Conservation (phyloP, 169 alveolate species). For the Plasmodium gonderi region DNA sequence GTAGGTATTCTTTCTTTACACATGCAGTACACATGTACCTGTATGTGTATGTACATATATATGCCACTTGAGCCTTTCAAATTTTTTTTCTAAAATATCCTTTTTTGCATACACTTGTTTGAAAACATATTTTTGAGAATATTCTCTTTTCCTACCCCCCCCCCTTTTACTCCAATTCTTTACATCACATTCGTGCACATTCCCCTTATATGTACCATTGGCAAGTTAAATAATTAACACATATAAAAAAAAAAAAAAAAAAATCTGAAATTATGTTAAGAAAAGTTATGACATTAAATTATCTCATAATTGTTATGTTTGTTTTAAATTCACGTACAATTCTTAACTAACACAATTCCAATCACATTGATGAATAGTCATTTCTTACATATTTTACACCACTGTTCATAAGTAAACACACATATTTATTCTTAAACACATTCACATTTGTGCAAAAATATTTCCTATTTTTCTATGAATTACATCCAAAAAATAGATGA, state of each 20-base stretch:
- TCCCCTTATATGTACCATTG: not conserved
- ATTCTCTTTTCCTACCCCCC: too few relatives aligned
- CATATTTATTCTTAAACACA: not conserved
- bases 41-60: not conserved
- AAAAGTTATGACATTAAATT: not conserved
- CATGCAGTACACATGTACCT: not conserved
- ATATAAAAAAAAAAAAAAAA: not conserved
- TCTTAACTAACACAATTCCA: not conserved
- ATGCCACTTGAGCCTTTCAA: not conserved
- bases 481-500: not conserved
- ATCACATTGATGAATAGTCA: not conserved
- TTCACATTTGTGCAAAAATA: not conserved
- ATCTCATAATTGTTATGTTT: not conserved
- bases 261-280: too few relatives aligned
- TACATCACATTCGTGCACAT: not conserved
- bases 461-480: not conserved
- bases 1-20: not conserved
- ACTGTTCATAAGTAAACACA: not conserved
- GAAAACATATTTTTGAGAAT: not conserved
- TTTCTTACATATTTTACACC: not conserved
- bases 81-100: too few relatives aligned
- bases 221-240: not conserved
- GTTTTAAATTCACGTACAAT: not conserved
- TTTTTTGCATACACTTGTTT: not conserved
- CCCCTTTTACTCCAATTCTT: not conserved